phyloP scores from a whole-genome alignment of 2,329 filamentous ascomycete species.

The Ophiostoma himal-ulmi region DNA sequence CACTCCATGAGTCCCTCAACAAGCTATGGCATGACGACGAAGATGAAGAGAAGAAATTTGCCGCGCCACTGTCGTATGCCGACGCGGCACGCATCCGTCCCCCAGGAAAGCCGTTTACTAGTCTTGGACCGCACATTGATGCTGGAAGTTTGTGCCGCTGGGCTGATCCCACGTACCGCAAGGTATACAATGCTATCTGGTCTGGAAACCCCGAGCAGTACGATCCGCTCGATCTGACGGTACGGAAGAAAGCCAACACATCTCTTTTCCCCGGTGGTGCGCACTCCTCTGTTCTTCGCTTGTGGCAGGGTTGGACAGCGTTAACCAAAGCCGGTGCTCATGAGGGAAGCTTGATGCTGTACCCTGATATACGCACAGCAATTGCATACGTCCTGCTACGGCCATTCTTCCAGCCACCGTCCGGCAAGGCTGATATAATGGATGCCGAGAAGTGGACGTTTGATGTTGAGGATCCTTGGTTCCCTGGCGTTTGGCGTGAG shows the following conservation, averaged over 20 bases:
- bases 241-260: constrained; percentile 34
- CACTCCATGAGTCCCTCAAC: constrained; percentile 36
- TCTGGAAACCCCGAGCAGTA: constrained; percentile 35
- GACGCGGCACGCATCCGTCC: constrained; percentile 38
- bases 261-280: constrained; percentile 34
- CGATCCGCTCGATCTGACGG: constrained; percentile 36
- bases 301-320: constrained; percentile 41
- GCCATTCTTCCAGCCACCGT: constrained; percentile 38
- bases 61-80: constrained; percentile 38
- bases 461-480: constrained; percentile 31
- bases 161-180: constrained; percentile 37
- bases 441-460: constrained; percentile 37
- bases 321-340: constrained; percentile 33
- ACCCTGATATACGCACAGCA: constrained; percentile 35
- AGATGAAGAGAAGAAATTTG: constrained; percentile 28
- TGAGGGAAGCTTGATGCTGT: constrained; percentile 38
- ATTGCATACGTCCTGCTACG: constrained; percentile 40
- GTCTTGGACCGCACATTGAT: constrained; percentile 41
- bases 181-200: constrained; percentile 36
- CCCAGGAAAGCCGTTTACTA: constrained; percentile 36
- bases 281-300: constrained; percentile 37
- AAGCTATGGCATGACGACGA: constrained; percentile 36
- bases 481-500: constrained; percentile 36
- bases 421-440: constrained; percentile 31
- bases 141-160: constrained; percentile 40